Evolutionary conservation across 345 rosid genomes (phyloP).

Genomic region (Rhodamnia rubescens): DNA sequence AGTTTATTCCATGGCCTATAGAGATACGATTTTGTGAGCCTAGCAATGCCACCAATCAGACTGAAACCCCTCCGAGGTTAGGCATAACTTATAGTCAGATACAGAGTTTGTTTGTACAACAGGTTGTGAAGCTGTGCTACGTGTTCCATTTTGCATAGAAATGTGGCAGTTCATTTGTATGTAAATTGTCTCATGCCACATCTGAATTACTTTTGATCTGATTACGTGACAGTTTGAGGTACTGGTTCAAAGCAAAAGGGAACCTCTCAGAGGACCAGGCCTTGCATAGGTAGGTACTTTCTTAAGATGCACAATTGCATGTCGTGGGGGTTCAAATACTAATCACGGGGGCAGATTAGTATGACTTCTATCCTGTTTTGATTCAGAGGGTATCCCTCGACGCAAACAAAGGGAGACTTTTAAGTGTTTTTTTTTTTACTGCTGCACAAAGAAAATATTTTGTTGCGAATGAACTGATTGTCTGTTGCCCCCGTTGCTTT

Average conservation of each 20-base stretch:
- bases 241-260: conserved; percentile 95
- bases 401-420: too few relatives aligned
- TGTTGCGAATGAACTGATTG: too few relatives aligned
- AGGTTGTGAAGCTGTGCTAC: not conserved
- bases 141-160: not conserved
- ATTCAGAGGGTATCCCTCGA: not conserved
- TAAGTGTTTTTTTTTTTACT: too few relatives aligned
- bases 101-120: not conserved
- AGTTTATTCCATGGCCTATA: conserved; percentile 87
- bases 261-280: conserved; percentile 94
- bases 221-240: conserved; percentile 45
- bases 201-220: not conserved
- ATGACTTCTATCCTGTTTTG: not conserved
- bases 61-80: conserved; percentile 81
- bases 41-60: conserved; percentile 53
- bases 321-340: not conserved
- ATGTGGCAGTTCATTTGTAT: not conserved
- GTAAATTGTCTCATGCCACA: not conserved
- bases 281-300: conserved; percentile 61
- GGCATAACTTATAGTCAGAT: not conserved
- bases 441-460: too few relatives aligned
- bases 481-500: not conserved
- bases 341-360: not conserved
- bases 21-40: conserved; percentile 93
- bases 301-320: not conserved